Base-by-base conservation (phyloP, 352 stramenopile species). In the Poterioochromonas sp. region DNA sequence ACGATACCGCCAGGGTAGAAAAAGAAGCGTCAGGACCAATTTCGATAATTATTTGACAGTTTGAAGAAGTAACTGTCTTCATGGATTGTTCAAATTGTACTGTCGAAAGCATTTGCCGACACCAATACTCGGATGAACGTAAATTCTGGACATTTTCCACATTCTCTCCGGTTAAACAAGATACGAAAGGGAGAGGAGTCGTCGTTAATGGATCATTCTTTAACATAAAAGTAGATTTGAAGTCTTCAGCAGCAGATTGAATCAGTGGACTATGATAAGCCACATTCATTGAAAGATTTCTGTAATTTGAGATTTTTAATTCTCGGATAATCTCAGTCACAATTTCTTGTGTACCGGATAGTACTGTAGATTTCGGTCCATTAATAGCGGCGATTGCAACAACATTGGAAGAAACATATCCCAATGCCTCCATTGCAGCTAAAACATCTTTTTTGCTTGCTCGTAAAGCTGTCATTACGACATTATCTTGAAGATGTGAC, bases 321-420 rank as follows among this genome's bases (percentile, higher is more conserved):
- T 12, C 29, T n/a, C 11, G 8, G 8, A 49, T 29, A 32, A 73
- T 32, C 40, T 32, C 2, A 3, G 26, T 1, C 15, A 73, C 35
- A 26, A 35, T 22, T 29, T 34, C 40, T 12, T 39, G 1, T 35
- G 12, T 3, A 35, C 82, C 82, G 29, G 82, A 82, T 22, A 84
- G 35, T 22, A 82, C 79, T 26, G 80, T 40, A 11, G 73, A 82
- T 12, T 78, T 65, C 34, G 70, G 69, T 35, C 80, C 80, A 70
- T 84, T 84, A 0, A 85, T 65, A 41, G 82, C 80, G 2, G 80
- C 82, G 12, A 84, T 47, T 2, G 79, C 60, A 26, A 84, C 80
- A 79, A 15, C 47, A 26, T 26, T 58, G 47, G 47, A 26, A n/a
- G n/a, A n/a, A n/a, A n/a, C n/a, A n/a, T n/a, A n/a, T n/a, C 11